Evolutionary conservation across 2,329 filamentous ascomycete species (phyloP).

Genomic region (Diplodia seriata): DNA sequence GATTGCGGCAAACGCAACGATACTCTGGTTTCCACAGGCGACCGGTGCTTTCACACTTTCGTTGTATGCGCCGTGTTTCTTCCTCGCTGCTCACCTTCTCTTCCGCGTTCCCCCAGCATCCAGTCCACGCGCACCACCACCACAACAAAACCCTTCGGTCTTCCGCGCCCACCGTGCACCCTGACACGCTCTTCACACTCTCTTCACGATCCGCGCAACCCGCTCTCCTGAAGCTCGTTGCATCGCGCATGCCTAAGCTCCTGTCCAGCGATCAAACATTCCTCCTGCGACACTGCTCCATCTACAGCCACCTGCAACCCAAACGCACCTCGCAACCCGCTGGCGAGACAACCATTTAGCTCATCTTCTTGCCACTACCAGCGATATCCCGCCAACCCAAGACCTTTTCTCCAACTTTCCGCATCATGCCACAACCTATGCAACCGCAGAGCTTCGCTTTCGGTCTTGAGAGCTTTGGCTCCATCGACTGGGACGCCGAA

Average conservation of each 20-base stretch:
- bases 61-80: neutral
- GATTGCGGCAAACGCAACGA: neutral
- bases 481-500: conserved; percentile 21
- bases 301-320: neutral
- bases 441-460: conserved; percentile 11
- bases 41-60: neutral
- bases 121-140: neutral
- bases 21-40: neutral
- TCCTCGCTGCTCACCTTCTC: neutral
- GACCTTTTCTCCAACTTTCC: neutral
- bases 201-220: neutral
- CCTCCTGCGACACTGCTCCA: neutral
- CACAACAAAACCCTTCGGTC: neutral
- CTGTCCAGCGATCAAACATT: neutral
- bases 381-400: neutral
- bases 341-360: neutral
- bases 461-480: conserved; percentile 11
- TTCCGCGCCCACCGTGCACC: neutral
- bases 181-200: neutral
- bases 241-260: neutral
- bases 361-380: neutral
- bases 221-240: neutral
- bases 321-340: neutral
- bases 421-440: neutral
- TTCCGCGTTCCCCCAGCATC: neutral